Conservation (phyloP, 2,329 filamentous ascomycete genomes). For the Alternaria triticimaculans region DNA sequence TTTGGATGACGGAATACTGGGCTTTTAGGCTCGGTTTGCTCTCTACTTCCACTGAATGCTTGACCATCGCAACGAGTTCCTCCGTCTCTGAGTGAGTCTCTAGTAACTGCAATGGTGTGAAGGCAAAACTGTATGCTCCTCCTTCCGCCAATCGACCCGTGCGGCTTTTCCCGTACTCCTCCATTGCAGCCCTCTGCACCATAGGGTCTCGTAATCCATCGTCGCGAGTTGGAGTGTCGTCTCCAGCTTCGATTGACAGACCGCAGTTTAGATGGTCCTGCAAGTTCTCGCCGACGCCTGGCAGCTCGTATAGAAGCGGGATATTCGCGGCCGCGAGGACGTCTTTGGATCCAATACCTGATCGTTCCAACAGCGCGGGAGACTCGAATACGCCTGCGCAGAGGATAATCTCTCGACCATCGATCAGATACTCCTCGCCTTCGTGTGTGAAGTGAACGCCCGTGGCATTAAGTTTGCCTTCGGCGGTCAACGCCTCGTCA, state of each 20-base stretch:
- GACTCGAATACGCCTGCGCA: constrained; percentile 59
- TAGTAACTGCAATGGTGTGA: constrained; percentile 27
- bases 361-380: constrained; percentile 62
- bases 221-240: constrained; percentile 19
- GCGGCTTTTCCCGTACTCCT: constrained; percentile 20
- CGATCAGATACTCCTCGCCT: constrained; percentile 9
- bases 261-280: constrained; percentile 58
- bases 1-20: constrained; percentile 22
- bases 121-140: constrained; percentile 24
- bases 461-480: constrained; percentile 18
- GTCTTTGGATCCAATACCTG: constrained; percentile 61
- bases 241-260: constrained; percentile 18
- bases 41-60: constrained; percentile 6
- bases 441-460: constrained; percentile 19
- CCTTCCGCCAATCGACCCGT: constrained; percentile 27
- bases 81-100: constrained; percentile 20
- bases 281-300: constrained; percentile 68
- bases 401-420: constrained; percentile 27
- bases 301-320: constrained; percentile 59
- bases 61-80: constrained; percentile 10
- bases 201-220: constrained; percentile 13
- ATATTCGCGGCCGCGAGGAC: constrained; percentile 60
- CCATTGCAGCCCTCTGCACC: constrained; percentile 10
- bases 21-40: constrained; percentile 3
- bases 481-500: constrained; percentile 4